Evolutionary conservation across 1,284 basidiomycete genomes (phyloP), one percentile per base, ranked within the genome.

Genomic region (Papiliotrema nemorosa): DNA sequence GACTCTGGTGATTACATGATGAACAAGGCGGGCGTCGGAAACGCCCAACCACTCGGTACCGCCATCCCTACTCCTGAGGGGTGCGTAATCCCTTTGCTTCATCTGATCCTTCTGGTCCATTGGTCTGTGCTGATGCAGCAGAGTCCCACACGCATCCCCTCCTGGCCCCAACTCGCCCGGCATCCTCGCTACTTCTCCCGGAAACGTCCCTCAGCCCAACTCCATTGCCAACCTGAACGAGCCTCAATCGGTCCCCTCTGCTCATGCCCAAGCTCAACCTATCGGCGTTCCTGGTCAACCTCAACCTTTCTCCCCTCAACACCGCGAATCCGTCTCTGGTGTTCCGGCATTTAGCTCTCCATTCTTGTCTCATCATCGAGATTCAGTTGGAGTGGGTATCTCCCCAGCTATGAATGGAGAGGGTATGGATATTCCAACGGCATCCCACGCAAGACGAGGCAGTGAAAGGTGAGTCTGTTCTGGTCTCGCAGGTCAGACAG

Each of bases 1-100:
- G 92, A 97, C 76, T 97, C 93, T 54, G 93, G 93, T 57, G 92
- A 97, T 75, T 97, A 97, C 70, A 91, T 91, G 46, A 80, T 97
- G 63, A 92, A 90, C 49, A 96, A 97, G 76, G 93, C 92, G 3
- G 92, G 93, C 29, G 87, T 89, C 36, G 55, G 87, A 21, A 86
- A 90, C 41, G 87, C 90, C 72, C 89, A 82, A 69, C 82, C 84
- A 14, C 89, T 94, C 44, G 92, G 92, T 37, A 96, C 90, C 25
- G 87, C 90, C 42, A 96, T 96, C 62, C 92, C 92, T 22, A 93
- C 89, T 73, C 91, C 92, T 26, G 89, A 96, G 78, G 90, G 89
- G 90, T 91, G 68, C 57, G 87, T 78, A 27, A 6, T 14, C 13
- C 33, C 31, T 13, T 9, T 26, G 24, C 39, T 10, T 20, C 21